phyloP scores from a whole-genome alignment of 306 rosid genomes.

The Canavalia ensiformis region DNA sequence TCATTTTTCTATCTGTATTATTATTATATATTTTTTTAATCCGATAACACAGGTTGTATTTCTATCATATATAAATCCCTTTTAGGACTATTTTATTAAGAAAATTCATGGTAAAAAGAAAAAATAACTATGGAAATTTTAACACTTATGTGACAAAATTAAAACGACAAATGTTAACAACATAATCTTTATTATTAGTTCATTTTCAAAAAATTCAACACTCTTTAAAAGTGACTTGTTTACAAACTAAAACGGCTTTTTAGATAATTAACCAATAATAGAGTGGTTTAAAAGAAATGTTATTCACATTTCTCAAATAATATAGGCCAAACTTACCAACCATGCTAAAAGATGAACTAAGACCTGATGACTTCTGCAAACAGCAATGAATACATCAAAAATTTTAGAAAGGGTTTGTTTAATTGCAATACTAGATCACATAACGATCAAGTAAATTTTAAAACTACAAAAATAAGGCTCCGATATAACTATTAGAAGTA shows the following conservation, averaged over 20 bases:
- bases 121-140: neutral
- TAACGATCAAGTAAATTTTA: neutral
- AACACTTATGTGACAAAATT: neutral
- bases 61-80: neutral
- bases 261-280: neutral
- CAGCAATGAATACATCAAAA: constrained; percentile 27
- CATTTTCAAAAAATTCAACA: neutral
- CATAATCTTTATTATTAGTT: neutral
- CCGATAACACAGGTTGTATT: too few species aligned
- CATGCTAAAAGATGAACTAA: constrained; percentile 41
- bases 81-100: neutral
- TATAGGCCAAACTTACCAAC: constrained; percentile 36
- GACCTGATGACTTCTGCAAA: constrained; percentile 43
- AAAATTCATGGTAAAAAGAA: neutral
- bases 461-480: neutral
- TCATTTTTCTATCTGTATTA: neutral
- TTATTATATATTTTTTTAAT: neutral
- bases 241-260: neutral
- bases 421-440: neutral
- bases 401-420: constrained; percentile 20
- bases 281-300: neutral
- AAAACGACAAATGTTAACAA: neutral
- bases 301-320: neutral
- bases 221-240: neutral
- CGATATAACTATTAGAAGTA: constrained; percentile 17